These are phyloP conservation scores for Sclerotinia subarctica DNA, from an alignment of 2,329 filamentous ascomycete genomes.

Conservation along the genomic window DNA sequence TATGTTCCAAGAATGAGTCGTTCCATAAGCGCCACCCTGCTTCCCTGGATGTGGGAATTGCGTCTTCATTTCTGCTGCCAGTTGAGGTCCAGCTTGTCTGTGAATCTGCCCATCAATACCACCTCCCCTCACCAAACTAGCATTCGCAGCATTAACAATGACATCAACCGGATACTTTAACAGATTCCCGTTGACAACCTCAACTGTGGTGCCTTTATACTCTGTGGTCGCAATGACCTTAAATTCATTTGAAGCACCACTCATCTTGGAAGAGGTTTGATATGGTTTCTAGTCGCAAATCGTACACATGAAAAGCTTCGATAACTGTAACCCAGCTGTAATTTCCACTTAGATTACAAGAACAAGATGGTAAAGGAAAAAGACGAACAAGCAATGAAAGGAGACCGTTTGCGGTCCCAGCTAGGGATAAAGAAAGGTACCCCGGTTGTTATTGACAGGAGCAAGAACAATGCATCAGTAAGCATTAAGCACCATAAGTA, in stretches of 20 bases:
- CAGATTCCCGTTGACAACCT: neutral
- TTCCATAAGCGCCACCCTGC: slow-evolving; percentile 6
- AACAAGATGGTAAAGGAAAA: neutral
- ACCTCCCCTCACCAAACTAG: neutral
- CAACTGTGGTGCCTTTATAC: slow-evolving; percentile 4
- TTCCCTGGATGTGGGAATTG: neutral
- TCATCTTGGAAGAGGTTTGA: slow-evolving; percentile 1
- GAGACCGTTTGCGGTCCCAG: slow-evolving; percentile 10
- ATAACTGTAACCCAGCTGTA: neutral
- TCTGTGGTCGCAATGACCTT: neutral
- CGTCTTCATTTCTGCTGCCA: neutral
- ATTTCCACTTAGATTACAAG: neutral
- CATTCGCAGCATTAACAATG: slow-evolving; percentile 10
- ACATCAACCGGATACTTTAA: slow-evolving; percentile 7
- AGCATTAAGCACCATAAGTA: neutral
- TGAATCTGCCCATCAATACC: neutral
- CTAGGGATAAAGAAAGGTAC: slow-evolving; percentile 3
- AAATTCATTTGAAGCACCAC: neutral
- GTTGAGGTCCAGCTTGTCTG: neutral
- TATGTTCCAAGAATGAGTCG: neutral
- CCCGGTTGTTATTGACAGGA: neutral
- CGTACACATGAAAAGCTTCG: neutral
- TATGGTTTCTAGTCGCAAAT: neutral
- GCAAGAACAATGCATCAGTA: neutral
- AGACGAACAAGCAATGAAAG: slow-evolving; percentile 5